Evolutionary conservation across 2,329 filamentous ascomycete genomes (phyloP), one percentile per base, ranked within the genome.

Genomic region (Drechmeria coniospora): DNA sequence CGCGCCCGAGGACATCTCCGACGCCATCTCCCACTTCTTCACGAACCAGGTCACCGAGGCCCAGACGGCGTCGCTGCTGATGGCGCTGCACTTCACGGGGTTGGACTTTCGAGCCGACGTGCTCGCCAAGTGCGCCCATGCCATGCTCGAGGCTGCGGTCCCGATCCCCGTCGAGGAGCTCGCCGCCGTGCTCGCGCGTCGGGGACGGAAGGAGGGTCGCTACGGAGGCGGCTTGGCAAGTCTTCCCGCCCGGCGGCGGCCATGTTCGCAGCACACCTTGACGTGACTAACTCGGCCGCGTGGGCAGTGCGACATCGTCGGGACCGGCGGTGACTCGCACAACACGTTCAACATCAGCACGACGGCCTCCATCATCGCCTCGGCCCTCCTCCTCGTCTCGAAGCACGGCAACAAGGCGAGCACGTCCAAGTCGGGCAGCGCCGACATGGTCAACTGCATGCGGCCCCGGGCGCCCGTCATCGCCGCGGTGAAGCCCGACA

Each of bases 331-430:
- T 46, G 90, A 98, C 59, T 78, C 79, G 13, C 86, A 95, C 64
- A 83, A 92, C 53, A 98, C 90, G 19, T 98, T 93, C 72, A 98
- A 98, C 54, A 87, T 98, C 50, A 90, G 79, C 42, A 98, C 90
- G 4, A 93, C 90, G 6, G 74, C 90, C 3, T 93, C 84, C 12
- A 94, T 98, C 46, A 63, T 98, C 26, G 83, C 82, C 25, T 92
- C 84, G 5, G 74, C 84, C 4, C 62, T 92, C 16, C 68, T 98
- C 20, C 66, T 92, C 43, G 67, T 93, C 32, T 82, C 80, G 39
- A 98, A 98, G 59, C 90, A 98, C 57, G 90, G 90, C 38, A 98
- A 98, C 62, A 77, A 79, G 40, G 86, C 90, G 23, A 90, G 84
- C 30, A 95, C 90, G 3, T 94, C 86, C 30, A 86, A 90, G 47